Conservation (phyloP, 2,329 filamentous ascomycete genomes). For the Hortaea werneckii region DNA sequence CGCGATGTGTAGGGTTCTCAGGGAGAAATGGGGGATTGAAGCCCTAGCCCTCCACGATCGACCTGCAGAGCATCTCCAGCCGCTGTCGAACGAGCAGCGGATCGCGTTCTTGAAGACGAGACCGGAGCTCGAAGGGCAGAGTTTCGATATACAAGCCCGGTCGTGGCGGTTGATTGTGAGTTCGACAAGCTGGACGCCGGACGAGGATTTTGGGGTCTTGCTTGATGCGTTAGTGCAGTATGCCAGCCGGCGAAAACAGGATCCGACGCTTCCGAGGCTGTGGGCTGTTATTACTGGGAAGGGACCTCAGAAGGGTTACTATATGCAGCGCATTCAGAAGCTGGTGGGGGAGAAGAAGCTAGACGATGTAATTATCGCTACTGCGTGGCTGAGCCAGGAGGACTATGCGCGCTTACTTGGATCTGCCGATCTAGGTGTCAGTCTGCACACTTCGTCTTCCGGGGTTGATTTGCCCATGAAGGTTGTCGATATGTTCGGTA, state of each 20-base stretch:
- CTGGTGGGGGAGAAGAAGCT: constrained; percentile 56
- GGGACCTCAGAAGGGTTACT: constrained; percentile 71
- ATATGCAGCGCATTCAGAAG: constrained; percentile 53
- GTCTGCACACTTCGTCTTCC: constrained; percentile 83
- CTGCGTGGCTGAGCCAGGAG: constrained; percentile 72
- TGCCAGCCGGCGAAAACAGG: constrained; percentile 32
- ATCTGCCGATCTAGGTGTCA: constrained; percentile 80
- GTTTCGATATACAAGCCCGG: constrained; percentile 32
- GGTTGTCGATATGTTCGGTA: constrained; percentile 97
- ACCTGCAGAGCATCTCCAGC: constrained; percentile 72
- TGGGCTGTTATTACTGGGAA: constrained; percentile 90
- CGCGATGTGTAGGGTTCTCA: constrained; percentile 72
- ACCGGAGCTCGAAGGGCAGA: constrained; percentile 52
- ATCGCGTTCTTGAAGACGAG: constrained; percentile 54
- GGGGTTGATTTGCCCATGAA: constrained; percentile 98
- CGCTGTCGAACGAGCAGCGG: constrained; percentile 44
- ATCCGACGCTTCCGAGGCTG: constrained; percentile 50
- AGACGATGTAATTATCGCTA: constrained; percentile 59
- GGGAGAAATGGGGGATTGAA: constrained; percentile 52
- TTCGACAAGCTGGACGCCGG: constrained; percentile 93
- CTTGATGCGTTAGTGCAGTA: constrained; percentile 80
- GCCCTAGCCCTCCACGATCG: constrained; percentile 72
- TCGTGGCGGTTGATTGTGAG: constrained; percentile 67
- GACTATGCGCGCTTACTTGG: constrained; percentile 81
- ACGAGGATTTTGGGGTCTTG: constrained; percentile 87